Evolutionary conservation across 225 moss, liverwort and hornwort genomes (phyloP), one percentile per base, ranked within the genome.

Genomic region (Polytrichum commune): DNA sequence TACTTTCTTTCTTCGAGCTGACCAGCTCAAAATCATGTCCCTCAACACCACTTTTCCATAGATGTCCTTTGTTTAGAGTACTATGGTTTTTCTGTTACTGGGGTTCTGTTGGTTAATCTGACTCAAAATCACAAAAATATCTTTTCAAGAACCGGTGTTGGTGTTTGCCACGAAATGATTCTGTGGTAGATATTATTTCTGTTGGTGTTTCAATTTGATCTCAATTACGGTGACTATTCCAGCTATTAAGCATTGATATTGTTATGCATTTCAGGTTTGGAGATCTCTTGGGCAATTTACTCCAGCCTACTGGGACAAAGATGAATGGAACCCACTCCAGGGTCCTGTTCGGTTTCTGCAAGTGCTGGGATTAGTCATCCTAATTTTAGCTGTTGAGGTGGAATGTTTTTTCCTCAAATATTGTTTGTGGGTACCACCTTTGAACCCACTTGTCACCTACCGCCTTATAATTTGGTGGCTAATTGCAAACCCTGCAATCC

Each of bases 291-390:
- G 94, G 62, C 97, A 98, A 74, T 94, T 94, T 46, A 94, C 91
- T 63, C 94, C 94, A 62, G 92, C 97, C 60, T 92, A 85, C 66
- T 92, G 90, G 91, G 90, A 98, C 86, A 98, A 93, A 79, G 96
- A 92, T 70, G 92, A 94, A 76, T 97, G 94, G 96, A 72, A 97
- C 61, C 90, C 93, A 55, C 73, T 97, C 69, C 87, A 85, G 53
- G 96, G 94, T 53, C 96, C 94, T 55, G 54, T 85, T 30, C 81
- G 92, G 58, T 97, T 97, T 68, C 86, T 97, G 8, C 92, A 97
- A 90, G 89, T 92, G 28, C 74, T 97, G 61, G 64, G 86, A 29
- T 75, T 94, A 54, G 88, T 79, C 26, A 58, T 92, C 25, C 77
- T 94, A 38, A 88, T 94, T 56, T 77, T 97, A 63, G 85, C 90